These are phyloP conservation scores for Staphylotrichum tortipilum DNA, from an alignment of 495 filamentous ascomycete genomes.

Conservation along the genomic window DNA sequence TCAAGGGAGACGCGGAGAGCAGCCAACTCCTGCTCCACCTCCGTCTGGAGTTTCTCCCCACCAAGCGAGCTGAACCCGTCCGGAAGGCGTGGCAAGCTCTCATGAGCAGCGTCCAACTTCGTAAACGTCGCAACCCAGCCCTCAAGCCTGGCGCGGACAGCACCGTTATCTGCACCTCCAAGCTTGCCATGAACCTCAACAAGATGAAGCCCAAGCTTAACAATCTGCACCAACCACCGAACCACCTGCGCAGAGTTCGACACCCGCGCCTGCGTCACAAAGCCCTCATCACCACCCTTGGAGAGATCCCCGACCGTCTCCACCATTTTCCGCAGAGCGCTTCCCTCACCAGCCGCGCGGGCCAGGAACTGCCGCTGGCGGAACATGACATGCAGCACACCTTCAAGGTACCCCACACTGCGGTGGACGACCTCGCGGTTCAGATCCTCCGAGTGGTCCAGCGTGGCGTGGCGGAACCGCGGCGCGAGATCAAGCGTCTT, in stretches of 20 bases:
- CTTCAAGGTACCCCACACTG: slow-evolving; percentile 74
- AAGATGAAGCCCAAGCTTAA: slow-evolving; percentile 35
- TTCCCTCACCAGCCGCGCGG: slow-evolving; percentile 21
- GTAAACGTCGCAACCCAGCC: slow-evolving; percentile 42
- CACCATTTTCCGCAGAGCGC: slow-evolving; percentile 14
- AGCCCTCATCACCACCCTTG: slow-evolving; percentile 5
- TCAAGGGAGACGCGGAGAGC: slow-evolving; percentile 39
- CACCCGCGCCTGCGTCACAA: slow-evolving; percentile 11
- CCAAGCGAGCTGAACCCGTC: slow-evolving; percentile 40
- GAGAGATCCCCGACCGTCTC: slow-evolving; percentile 20
- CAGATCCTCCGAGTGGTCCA: slow-evolving; percentile 75
- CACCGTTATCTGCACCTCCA: slow-evolving; percentile 39
- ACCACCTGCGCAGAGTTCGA: slow-evolving; percentile 27
- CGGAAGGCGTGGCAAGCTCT: slow-evolving; percentile 47
- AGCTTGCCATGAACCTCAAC: slow-evolving; percentile 55
- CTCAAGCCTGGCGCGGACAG: slow-evolving; percentile 35
- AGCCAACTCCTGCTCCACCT: slow-evolving; percentile 37
- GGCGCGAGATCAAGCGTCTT: slow-evolving; percentile 63
- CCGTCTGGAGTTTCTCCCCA: slow-evolving; percentile 34
- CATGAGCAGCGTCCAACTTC: slow-evolving; percentile 26
- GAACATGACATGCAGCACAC: slow-evolving; percentile 59
- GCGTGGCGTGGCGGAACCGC: slow-evolving; percentile 52
- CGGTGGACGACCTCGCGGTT: slow-evolving; percentile 65
- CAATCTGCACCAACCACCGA: slow-evolving; percentile 35
- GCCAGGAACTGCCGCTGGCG: slow-evolving; percentile 52